Conservation (phyloP, 2,329 filamentous ascomycete species). For the Coniochaeta sp. region DNA sequence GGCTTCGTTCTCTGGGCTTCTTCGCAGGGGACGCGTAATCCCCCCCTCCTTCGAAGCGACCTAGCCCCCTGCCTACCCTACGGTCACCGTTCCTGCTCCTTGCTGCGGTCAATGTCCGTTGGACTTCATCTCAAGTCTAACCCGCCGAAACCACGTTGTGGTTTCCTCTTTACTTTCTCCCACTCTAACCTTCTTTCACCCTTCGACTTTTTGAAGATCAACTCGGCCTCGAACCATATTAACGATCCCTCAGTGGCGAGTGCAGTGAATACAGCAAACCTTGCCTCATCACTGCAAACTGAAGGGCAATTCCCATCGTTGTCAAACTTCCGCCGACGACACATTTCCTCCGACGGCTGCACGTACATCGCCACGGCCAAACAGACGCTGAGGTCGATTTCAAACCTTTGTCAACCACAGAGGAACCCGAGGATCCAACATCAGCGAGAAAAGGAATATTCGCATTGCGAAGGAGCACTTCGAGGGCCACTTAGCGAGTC, state of each 20-base stretch:
- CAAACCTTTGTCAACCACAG: too few relatives aligned
- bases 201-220: not conserved
- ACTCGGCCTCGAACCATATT: not conserved
- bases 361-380: not conserved
- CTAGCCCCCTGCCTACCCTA: not conserved
- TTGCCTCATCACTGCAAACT: too few relatives aligned
- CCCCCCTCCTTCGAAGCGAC: not conserved
- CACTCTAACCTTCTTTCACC: not conserved
- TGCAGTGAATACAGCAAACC: not conserved
- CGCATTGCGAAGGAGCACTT: not conserved
- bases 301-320: too few relatives aligned
- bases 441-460: not conserved
- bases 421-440: too few relatives aligned
- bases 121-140: not conserved
- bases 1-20: not conserved
- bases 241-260: not conserved
- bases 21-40: not conserved
- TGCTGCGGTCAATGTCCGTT: not conserved
- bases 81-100: not conserved
- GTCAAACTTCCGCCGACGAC: too few relatives aligned
- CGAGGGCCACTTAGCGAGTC: not conserved
- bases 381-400: too few relatives aligned
- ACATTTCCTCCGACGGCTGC: not conserved
- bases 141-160: not conserved
- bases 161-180: not conserved